Evolutionary conservation across 225 moss, liverwort and hornwort genomes (phyloP).

Genomic region (Polytrichum formosum): DNA sequence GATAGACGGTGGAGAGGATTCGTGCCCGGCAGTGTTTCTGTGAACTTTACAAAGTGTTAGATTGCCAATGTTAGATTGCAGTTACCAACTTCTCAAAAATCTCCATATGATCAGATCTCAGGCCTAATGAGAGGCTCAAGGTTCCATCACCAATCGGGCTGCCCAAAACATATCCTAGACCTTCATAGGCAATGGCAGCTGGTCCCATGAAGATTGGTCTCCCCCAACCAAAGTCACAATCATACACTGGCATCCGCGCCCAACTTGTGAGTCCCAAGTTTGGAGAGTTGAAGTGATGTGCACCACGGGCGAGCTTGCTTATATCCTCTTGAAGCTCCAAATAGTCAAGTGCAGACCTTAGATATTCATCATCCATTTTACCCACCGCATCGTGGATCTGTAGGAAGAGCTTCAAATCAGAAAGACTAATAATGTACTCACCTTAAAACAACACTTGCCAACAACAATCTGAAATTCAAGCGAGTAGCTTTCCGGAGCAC

Average conservation of each 20-base stretch:
- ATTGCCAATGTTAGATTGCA: constrained; percentile 12
- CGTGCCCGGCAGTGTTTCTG: too few species aligned
- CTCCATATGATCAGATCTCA: constrained; percentile 82
- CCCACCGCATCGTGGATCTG: constrained; percentile 70
- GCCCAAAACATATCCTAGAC: constrained; percentile 68
- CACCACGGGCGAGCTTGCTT: constrained; percentile 56
- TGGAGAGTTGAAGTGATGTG: constrained; percentile 74
- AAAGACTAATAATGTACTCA: background rate
- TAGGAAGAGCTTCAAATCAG: background rate
- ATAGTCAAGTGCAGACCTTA: constrained; percentile 86
- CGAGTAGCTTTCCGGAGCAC: too few species aligned
- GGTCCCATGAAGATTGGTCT: constrained; percentile 98
- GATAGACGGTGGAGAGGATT: too few species aligned
- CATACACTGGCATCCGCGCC: constrained; percentile 90
- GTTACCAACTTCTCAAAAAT: constrained; percentile 48
- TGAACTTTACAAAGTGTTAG: too few species aligned
- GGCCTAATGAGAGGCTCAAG: constrained; percentile 63
- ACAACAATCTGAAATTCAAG: too few species aligned
- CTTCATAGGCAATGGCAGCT: constrained; percentile 77
- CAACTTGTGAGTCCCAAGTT: constrained; percentile 98
- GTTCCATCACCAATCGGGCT: constrained; percentile 71
- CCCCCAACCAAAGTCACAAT: constrained; percentile 95
- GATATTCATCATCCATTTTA: constrained; percentile 74
- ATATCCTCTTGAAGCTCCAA: constrained; percentile 73
- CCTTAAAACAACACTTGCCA: too few species aligned